These are phyloP conservation scores for Striga asiatica DNA, from an alignment of 257 asterid genomes.

Conservation along the genomic window DNA sequence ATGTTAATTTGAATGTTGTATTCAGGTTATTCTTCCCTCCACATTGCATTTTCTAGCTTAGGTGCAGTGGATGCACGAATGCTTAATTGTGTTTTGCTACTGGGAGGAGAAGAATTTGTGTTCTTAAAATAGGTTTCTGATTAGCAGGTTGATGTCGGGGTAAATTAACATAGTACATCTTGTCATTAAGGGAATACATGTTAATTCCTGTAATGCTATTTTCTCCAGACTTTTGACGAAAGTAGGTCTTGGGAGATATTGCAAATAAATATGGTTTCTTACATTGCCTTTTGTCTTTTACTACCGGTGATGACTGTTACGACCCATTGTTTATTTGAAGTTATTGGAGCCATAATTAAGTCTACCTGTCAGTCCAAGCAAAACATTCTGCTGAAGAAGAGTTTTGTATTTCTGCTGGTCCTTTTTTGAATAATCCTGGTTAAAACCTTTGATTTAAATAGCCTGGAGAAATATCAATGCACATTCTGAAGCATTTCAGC, in stretches of 20 bases:
- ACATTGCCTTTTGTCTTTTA: neutral
- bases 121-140: neutral
- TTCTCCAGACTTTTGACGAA: neutral
- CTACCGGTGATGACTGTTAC: neutral
- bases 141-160: neutral
- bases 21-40: constrained; percentile 6
- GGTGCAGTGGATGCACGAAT: neutral
- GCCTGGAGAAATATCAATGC: neutral
- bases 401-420: neutral
- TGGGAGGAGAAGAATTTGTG: neutral
- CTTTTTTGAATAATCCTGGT: neutral
- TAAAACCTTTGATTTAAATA: neutral
- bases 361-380: no score
- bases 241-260: neutral
- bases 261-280: neutral
- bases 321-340: no score
- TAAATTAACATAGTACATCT: neutral
- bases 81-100: neutral
- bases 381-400: neutral
- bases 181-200: neutral
- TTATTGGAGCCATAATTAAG: no score
- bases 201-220: neutral
- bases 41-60: neutral
- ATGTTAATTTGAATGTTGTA: neutral
- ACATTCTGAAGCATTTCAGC: neutral